phyloP scores from a whole-genome alignment of 2,329 filamentous ascomycete species.

The Epicoccum sorghinum region DNA sequence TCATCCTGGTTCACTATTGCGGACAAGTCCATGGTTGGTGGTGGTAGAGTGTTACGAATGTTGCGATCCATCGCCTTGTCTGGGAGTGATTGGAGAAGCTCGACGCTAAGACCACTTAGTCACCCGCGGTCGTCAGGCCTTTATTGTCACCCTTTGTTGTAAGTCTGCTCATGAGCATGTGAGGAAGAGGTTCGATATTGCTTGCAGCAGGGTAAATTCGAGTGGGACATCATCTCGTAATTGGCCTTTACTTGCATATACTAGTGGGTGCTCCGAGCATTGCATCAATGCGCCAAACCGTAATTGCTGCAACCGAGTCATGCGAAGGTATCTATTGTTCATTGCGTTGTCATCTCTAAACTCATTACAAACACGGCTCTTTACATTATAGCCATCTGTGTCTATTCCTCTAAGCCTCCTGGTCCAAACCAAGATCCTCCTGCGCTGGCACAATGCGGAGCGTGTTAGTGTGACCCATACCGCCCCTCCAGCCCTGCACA shows the following conservation, averaged over 20 bases:
- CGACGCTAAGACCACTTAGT: constrained; percentile 17
- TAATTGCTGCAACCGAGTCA: constrained; percentile 34
- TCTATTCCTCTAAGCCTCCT: constrained; percentile 47
- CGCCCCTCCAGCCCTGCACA: constrained; percentile 89
- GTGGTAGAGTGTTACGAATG: constrained; percentile 33
- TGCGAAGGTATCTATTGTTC: constrained; percentile 21
- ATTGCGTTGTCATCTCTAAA: constrained; percentile 16
- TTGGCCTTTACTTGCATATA: constrained; percentile 24
- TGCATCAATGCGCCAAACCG: constrained; percentile 27
- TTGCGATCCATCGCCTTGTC: constrained; percentile 25
- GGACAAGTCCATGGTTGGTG: constrained; percentile 45
- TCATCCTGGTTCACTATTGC: constrained; percentile 44
- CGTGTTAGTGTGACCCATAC: constrained; percentile 91
- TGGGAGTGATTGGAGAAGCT: constrained; percentile 16
- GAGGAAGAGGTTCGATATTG: neutral
- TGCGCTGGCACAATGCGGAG: constrained; percentile 59
- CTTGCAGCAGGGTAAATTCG: neutral
- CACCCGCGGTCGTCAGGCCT: constrained; percentile 4
- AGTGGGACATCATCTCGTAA: constrained; percentile 3
- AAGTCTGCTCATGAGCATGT: neutral
- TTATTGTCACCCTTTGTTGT: neutral
- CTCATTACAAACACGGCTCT: constrained; percentile 18
- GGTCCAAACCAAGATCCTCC: constrained; percentile 57
- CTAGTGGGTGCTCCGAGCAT: constrained; percentile 34
- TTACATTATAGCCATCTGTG: constrained; percentile 18